Conservation (phyloP, 2,329 filamentous ascomycete species). For the Phialophora expanda region DNA sequence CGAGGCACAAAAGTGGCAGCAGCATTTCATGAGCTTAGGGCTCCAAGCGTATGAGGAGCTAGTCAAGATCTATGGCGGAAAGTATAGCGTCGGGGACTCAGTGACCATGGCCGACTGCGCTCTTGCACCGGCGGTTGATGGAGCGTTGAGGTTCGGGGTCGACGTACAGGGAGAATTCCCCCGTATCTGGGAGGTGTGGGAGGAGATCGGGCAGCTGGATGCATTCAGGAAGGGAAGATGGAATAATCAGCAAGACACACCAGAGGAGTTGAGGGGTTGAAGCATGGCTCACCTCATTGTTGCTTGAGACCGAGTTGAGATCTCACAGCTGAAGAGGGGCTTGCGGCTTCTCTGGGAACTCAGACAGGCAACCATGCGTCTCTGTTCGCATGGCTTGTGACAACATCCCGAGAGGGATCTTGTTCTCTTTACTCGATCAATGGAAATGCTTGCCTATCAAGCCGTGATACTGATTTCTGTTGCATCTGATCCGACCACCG, state of each 20-base stretch:
- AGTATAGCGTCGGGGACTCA: slow-evolving; percentile 61
- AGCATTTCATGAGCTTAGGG: slow-evolving; percentile 58
- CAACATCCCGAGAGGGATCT: neutral
- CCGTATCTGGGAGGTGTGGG: slow-evolving; percentile 53
- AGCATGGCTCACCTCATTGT: neutral
- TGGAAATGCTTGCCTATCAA: neutral
- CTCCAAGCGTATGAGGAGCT: slow-evolving; percentile 63
- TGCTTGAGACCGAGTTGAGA: neutral
- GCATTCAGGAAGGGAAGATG: slow-evolving; percentile 61
- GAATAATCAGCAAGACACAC: slow-evolving; percentile 61
- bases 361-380: neutral
- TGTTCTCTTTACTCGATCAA: neutral
- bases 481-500: neutral
- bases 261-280: slow-evolving; percentile 49
- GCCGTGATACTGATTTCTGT: too few species aligned
- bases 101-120: slow-evolving; percentile 65
- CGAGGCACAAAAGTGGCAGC: slow-evolving; percentile 58
- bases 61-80: slow-evolving; percentile 47
- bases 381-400: neutral
- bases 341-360: neutral
- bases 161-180: slow-evolving; percentile 56
- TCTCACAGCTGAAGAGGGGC: neutral
- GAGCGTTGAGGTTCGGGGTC: slow-evolving; percentile 61
- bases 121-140: slow-evolving; percentile 64
- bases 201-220: slow-evolving; percentile 54